Evolutionary conservation across 768 basidiomycete genomes (phyloP).

Genomic region (Auricularia auricula-judae): DNA sequence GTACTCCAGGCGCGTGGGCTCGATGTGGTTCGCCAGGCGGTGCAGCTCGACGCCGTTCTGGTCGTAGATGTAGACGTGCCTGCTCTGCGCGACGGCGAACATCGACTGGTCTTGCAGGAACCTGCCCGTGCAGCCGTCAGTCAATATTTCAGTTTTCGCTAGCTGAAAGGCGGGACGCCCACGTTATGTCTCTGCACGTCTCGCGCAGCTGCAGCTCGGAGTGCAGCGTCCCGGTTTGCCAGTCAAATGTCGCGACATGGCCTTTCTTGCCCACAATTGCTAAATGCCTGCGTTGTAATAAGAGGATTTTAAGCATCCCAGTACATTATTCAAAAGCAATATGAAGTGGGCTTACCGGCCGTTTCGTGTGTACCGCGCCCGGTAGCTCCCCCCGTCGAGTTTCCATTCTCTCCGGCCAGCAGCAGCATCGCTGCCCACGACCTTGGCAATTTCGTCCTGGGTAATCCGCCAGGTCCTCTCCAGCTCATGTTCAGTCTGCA

Average conservation of each 20-base stretch:
- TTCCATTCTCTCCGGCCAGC: constrained; percentile 67
- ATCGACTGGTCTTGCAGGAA: constrained; percentile 89
- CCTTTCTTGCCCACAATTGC: constrained; percentile 77
- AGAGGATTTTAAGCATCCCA: neutral
- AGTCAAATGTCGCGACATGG: constrained; percentile 89
- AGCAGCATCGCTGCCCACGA: constrained; percentile 64
- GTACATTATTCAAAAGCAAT: neutral
- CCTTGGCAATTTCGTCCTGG: constrained; percentile 62
- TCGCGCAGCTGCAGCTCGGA: constrained; percentile 84
- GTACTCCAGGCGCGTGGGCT: constrained; percentile 83
- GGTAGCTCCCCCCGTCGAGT: constrained; percentile 79
- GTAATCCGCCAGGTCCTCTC: constrained; percentile 85
- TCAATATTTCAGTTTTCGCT: too few relatives aligned
- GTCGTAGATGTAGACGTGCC: constrained; percentile 95
- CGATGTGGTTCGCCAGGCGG: constrained; percentile 70
- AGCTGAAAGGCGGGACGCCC: constrained; percentile 17
- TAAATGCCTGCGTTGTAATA: constrained; percentile 45
- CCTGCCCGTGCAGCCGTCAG: constrained; percentile 23
- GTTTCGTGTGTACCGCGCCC: constrained; percentile 78
- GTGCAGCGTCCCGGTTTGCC: constrained; percentile 77
- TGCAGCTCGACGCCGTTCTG: constrained; percentile 89
- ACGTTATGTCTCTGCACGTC: constrained; percentile 89
- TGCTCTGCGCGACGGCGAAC: constrained; percentile 92
- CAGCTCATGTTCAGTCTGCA: constrained; percentile 67
- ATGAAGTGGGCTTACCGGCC: constrained; percentile 50